These are phyloP conservation scores for Cladorrhinum sp. DNA, from an alignment of 2,329 filamentous ascomycete species.

Conservation along the genomic window DNA sequence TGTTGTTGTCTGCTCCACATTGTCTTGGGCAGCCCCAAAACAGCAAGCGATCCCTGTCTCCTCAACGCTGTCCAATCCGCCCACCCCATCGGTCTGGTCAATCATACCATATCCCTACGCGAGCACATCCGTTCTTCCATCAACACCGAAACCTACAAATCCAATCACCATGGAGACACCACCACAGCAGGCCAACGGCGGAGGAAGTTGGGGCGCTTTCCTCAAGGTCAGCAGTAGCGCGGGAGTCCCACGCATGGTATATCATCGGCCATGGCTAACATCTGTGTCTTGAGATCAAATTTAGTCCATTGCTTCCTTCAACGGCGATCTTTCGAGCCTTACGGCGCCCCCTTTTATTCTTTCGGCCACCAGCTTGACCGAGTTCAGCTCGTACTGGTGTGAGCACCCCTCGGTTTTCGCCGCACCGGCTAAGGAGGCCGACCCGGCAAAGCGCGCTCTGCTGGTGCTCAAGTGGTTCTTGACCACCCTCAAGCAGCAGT, in stretches of 20 bases:
- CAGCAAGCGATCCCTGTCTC: neutral
- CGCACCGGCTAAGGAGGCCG: slow-evolving; percentile 74
- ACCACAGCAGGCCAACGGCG: slow-evolving; percentile 35
- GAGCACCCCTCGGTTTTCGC: slow-evolving; percentile 76
- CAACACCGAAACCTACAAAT: neutral
- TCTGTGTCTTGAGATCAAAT: neutral
- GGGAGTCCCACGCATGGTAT: neutral
- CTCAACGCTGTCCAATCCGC: neutral
- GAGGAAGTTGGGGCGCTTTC: slow-evolving; percentile 51
- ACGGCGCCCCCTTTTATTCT: slow-evolving; percentile 82
- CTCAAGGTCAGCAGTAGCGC: slow-evolving; percentile 42
- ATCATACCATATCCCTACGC: neutral
- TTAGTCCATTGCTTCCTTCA: slow-evolving; percentile 75
- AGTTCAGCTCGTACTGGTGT: slow-evolving; percentile 81
- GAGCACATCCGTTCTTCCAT: neutral
- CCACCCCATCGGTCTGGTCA: neutral
- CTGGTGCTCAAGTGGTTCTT: slow-evolving; percentile 97
- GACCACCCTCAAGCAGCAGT: slow-evolving; percentile 86
- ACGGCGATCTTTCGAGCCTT: slow-evolving; percentile 75
- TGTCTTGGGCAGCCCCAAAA: neutral
- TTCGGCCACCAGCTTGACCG: slow-evolving; percentile 71
- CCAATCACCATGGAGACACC: slow-evolving; percentile 18
- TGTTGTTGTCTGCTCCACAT: neutral
- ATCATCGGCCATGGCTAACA: neutral
- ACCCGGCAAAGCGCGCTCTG: slow-evolving; percentile 77